These are phyloP conservation scores for Globisporangium radiosum DNA, from an alignment of 352 stramenopile genomes.

Conservation along the genomic window DNA sequence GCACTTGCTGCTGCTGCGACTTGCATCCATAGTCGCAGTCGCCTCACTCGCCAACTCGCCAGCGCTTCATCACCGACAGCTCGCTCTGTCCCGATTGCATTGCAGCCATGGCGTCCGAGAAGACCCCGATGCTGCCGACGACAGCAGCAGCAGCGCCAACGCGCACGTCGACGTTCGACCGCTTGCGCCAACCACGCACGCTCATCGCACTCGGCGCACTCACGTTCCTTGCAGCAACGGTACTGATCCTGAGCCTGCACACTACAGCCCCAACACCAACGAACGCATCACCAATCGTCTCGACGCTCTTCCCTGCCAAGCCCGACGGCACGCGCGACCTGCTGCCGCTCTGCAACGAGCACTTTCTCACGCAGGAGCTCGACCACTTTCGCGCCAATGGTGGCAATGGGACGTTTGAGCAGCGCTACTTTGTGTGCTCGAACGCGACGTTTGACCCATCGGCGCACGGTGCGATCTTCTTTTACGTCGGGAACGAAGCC, in stretches of 20 bases:
- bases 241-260: not conserved
- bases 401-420: constrained; percentile 51
- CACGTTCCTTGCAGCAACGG: constrained; percentile 1
- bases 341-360: constrained; percentile 54
- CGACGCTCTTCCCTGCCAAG: constrained; percentile 12
- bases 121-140: constrained; percentile 1
- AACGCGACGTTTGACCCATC: constrained; percentile 34
- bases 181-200: not conserved
- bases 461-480: constrained; percentile 78
- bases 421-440: constrained; percentile 89
- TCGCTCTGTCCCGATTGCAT: no score
- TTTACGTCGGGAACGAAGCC: constrained; percentile 94
- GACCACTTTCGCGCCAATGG: constrained; percentile 56
- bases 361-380: constrained; percentile 65
- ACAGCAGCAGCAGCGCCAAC: not conserved
- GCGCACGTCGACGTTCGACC: not conserved
- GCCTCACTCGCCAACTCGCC: no score
- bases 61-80: no score
- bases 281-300: not conserved
- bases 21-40: no score
- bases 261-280: not conserved
- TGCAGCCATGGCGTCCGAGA: not conserved
- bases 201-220: not conserved
- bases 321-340: constrained; percentile 38
- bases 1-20: no score